Evolutionary conservation across 176 grass and related monocot species (phyloP), one percentile per base, ranked within the genome.

Genomic region (Tillandsia leiboldiana): DNA sequence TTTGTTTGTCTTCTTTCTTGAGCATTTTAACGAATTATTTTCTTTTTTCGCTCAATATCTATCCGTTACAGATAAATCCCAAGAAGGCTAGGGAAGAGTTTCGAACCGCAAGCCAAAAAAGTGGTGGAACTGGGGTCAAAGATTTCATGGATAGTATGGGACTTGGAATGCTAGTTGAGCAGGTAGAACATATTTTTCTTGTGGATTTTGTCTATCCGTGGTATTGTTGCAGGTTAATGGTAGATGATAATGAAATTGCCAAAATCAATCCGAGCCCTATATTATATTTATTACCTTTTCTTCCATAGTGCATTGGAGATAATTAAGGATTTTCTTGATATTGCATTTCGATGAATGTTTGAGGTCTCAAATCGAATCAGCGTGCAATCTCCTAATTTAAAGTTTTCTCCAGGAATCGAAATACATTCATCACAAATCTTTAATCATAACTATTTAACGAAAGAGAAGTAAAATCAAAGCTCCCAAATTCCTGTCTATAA

Each of bases 141-240:
- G 94, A 99, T 86, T 90, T 99, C 67, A 93, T 99, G 94, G 94
- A 99, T 11, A 85, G 84, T 70, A 90, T 99, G 94, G 94, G 94
- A 33, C 84, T 99, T 68, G 94, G 94, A 26, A 22, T 85, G 67
- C 90, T 99, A 83, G 77, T 51, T 33, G 94, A 99, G 13, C 94
- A 93, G 94, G 94, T 99, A 52, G 12, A 12, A 8, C 47, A 28
- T 15, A 67, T 48, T 66, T 15, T 29, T 13, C 29, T 9, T 61
- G 22, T 22, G 14, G 29, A 67, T 67, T 15, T 12, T 10, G 10
- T 23, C 33, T 42, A 7, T 42, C 33, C 33, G 5, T 42, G 33
- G 29, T 42, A 42, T 42, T 42, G 33, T 42, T 5, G 33, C 4
- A 42, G 33, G 33, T 6, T 42, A 42, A 42, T 42, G 33, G 33